Evolutionary conservation across 169 alveolate species (phyloP).

Genomic region (Plasmodium vinckei): DNA sequence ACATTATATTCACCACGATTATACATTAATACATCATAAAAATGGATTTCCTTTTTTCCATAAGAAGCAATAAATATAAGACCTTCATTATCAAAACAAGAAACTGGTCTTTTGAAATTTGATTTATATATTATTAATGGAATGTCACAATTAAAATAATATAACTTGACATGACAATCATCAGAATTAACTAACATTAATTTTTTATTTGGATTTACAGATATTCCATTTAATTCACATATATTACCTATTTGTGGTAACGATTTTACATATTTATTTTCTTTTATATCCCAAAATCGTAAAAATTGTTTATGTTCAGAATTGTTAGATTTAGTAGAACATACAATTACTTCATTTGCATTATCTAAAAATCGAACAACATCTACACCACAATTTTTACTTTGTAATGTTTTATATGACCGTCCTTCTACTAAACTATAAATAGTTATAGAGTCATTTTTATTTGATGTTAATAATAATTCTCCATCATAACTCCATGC

Average conservation of each 20-base stretch:
- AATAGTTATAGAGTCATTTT: constrained; percentile 48
- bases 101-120: constrained; percentile 50
- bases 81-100: constrained; percentile 72
- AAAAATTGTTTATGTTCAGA: constrained; percentile 65
- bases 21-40: constrained; percentile 61
- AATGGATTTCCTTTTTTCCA: constrained; percentile 66
- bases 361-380: constrained; percentile 45
- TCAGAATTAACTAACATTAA: constrained; percentile 69
- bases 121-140: constrained; percentile 64
- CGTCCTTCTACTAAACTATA: constrained; percentile 51
- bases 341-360: constrained; percentile 47
- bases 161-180: constrained; percentile 64
- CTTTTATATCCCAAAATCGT: constrained; percentile 65
- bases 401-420: constrained; percentile 37
- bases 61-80: constrained; percentile 49
- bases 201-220: constrained; percentile 36
- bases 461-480: constrained; percentile 49
- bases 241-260: constrained; percentile 67
- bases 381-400: constrained; percentile 71
- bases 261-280: constrained; percentile 61
- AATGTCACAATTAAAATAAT: constrained; percentile 65
- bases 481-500: constrained; percentile 65
- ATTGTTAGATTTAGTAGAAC: constrained; percentile 65
- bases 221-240: constrained; percentile 63
- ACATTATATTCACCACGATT: constrained; percentile 58